Base-by-base conservation (phyloP, 169 alveolate genomes). In the Plasmodium vivax region DNA sequence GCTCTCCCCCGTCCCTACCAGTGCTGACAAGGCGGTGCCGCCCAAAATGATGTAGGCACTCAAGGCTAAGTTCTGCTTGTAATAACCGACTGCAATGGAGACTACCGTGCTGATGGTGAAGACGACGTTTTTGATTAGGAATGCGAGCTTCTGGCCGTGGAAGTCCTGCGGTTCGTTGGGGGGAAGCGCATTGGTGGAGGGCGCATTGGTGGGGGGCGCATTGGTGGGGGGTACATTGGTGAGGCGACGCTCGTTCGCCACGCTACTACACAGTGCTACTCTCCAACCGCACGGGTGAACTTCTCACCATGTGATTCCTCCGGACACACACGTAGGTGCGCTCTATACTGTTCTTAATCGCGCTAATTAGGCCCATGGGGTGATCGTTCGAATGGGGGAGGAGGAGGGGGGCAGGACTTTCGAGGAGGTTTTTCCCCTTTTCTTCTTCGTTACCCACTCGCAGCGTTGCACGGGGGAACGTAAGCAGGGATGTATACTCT, bases 81-180 rank as follows among this genome's bases (percentile, higher is more conserved):
- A 51, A 80, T 88, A 88, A 10, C 94, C 91, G 23, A 88, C 74
- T 16, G 14, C 58, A 19, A 88, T 88, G 43, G 94, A 79, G 27
- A 79, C 27, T 32, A 88, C 68, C 30, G 91, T 88, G 43, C 91
- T 58, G 47, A 88, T 58, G 27, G 84, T 81, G 74, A 88, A 88
- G 19, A 88, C 51, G 68, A 88, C 43, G 43, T 88, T 88, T 27
- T 81, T 88, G 19, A 88, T 88, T 79, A 71, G 43, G 62, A 58
- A 88, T 41, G 94, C 94, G 34, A 88, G 56, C 51, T 88, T 80
- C 82, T 88, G 94, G n/a, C 94, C 94, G 36, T 30, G 41, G 74
- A 79, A 88, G 27, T 88, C 94, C 94, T 88, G 73, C 10, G 9
- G 56, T 43, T 12, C 16, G 14, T 1, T 38, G 16, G 27, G 74